These are phyloP conservation scores for Cladosporium cucumerinum DNA, from an alignment of 2,329 filamentous ascomycete species.

Conservation along the genomic window DNA sequence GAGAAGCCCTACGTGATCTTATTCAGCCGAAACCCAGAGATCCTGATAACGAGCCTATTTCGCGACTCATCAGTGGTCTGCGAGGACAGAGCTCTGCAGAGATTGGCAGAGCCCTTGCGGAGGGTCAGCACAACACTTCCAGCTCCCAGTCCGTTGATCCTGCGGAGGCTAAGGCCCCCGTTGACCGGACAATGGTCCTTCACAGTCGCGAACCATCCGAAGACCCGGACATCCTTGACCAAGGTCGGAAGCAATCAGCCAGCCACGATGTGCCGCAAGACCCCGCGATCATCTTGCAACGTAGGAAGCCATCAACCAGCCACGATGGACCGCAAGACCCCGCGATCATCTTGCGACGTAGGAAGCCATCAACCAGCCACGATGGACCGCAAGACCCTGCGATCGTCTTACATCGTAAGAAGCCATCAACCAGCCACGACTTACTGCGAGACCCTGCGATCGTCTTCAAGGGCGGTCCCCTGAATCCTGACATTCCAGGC, in stretches of 20 bases:
- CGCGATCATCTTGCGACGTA: neutral
- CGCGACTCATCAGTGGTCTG: conserved; percentile 1
- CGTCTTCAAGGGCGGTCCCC: neutral
- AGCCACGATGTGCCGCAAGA: neutral
- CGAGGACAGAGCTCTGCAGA: conserved; percentile 14
- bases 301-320: conserved; percentile 1
- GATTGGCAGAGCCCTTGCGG: conserved; percentile 3
- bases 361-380: neutral
- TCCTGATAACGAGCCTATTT: neutral
- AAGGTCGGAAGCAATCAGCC: neutral
- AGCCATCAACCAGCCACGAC: neutral
- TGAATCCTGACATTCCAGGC: neutral
- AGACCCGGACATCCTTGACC: neutral
- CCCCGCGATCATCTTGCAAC: neutral
- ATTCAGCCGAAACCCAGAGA: neutral
- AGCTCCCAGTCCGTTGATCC: neutral
- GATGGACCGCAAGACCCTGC: neutral
- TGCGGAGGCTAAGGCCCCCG: neutral
- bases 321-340: neutral
- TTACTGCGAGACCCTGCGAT: neutral
- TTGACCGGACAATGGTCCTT: neutral
- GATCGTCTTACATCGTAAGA: neutral
- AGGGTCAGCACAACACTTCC: neutral
- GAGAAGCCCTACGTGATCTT: neutral
- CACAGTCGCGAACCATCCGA: neutral